Conservation (phyloP, 768 basidiomycete species). For the Hericium coralloides region DNA sequence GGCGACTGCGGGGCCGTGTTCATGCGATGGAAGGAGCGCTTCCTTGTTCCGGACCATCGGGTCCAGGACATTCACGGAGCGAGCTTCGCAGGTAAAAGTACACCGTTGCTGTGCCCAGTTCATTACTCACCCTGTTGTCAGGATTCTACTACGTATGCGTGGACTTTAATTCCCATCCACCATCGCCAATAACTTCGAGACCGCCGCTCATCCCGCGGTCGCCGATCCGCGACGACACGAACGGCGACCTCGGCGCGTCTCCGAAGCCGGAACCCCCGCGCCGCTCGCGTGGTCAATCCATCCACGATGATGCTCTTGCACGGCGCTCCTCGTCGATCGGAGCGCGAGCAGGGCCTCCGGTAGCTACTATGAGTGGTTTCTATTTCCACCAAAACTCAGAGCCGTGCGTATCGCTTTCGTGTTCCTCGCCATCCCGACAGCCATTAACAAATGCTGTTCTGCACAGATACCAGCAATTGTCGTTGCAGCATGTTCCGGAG, state of each 20-base stretch:
- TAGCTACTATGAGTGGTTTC: conserved; percentile 81
- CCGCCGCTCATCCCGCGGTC: conserved; percentile 26
- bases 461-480: conserved; percentile 80
- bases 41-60: conserved; percentile 90
- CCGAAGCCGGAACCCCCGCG: conserved; percentile 18
- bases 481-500: conserved; percentile 71
- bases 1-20: conserved; percentile 78
- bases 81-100: conserved; percentile 77
- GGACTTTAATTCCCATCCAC: conserved; percentile 68
- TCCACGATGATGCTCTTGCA: conserved; percentile 24
- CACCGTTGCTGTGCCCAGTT: not conserved
- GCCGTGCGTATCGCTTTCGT: conserved; percentile 49
- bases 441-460: conserved; percentile 5
- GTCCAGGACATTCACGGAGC: conserved; percentile 93
- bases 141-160: conserved; percentile 96
- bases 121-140: conserved; percentile 19
- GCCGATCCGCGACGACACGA: conserved; percentile 23
- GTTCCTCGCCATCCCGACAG: not conserved
- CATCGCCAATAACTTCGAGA: conserved; percentile 26
- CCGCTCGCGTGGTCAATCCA: conserved; percentile 16
- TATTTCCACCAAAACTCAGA: conserved; percentile 93
- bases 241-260: not conserved
- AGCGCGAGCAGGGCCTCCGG: conserved; percentile 36
- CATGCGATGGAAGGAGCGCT: conserved; percentile 96
- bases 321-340: conserved; percentile 37